phyloP scores from a whole-genome alignment of 2,329 filamentous ascomycete species.

The Trichoderma koningii region DNA sequence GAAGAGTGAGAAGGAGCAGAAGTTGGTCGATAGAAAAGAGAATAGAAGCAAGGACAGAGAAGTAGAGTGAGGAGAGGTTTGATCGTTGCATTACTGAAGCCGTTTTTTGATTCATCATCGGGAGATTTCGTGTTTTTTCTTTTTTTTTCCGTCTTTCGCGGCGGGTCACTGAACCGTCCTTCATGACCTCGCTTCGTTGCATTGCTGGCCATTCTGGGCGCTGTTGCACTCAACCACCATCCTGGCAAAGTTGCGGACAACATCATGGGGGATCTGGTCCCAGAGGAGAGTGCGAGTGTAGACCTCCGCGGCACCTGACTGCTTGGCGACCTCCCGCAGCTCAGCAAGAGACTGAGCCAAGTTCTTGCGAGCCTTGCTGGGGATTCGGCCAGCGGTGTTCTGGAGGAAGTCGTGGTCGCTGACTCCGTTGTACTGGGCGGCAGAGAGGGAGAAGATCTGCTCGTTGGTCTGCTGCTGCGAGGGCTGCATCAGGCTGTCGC shows the following conservation, averaged over 20 bases:
- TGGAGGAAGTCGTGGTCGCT: conserved; percentile 66
- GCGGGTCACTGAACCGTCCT: conserved; percentile 31
- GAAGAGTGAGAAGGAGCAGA: conserved; percentile 31
- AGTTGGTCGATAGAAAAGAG: conserved; percentile 31
- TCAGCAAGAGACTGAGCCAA: conserved; percentile 77
- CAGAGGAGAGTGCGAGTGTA: conserved; percentile 91
- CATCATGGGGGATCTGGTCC: conserved; percentile 90
- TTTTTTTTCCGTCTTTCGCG: conserved; percentile 41
- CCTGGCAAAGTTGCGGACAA: conserved; percentile 88
- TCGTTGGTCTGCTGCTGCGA: conserved; percentile 85
- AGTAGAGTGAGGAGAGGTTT: conserved; percentile 29
- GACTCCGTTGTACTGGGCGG: conserved; percentile 85
- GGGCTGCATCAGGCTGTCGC: conserved; percentile 70
- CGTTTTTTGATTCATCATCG: conserved; percentile 40
- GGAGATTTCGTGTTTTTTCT: conserved; percentile 39
- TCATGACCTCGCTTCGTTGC: conserved; percentile 48
- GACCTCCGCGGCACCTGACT: conserved; percentile 74
- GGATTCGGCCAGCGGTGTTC: conserved; percentile 54
- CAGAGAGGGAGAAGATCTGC: conserved; percentile 82
- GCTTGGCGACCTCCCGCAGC: conserved; percentile 72
- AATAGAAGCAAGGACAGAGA: conserved; percentile 27
- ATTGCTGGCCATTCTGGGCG: conserved; percentile 47
- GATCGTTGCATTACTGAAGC: conserved; percentile 28
- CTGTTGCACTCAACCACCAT: conserved; percentile 78
- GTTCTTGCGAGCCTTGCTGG: conserved; percentile 68